Evolutionary conservation across 2,329 filamentous ascomycete genomes (phyloP), one percentile per base, ranked within the genome.

Genomic region (Hirsutella minnesotensis): DNA sequence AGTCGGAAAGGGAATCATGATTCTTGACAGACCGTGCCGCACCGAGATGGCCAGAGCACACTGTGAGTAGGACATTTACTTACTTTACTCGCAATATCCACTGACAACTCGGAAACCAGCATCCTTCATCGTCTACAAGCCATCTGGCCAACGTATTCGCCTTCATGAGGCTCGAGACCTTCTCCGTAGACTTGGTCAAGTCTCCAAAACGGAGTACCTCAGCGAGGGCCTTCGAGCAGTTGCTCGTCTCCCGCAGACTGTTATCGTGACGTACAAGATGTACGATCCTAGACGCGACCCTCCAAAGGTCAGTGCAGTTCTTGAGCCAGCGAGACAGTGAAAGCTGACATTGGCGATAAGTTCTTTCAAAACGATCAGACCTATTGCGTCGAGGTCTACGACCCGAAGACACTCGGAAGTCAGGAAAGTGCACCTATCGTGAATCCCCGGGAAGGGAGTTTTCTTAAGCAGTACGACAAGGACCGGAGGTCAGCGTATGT

Each of bases 21-120:
- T 81, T 42, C 64, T 72, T 36, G 75, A 74, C 13, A 73, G 79
- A 10, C 63, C 69, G 12, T 77, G 73, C 56, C 74, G 79, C 16
- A 73, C 69, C 18, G 78, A 83, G 59, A 72, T 67, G 57, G 74
- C 74, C 18, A 72, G 72, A 48, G 77, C 72, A 21, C 74, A 78
- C 50, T 66, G 78, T 75, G 58, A 62, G 72, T 47, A 59, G 3
- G 4, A 13, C 38, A 16, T 24, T 9, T 5, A 8, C 15, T 37
- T 31, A 12, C 45, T 10, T 40, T 12, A 42, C 12, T 30, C 3
- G 29, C 3, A 27, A 10, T 18, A 7, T 15, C 45, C 31, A 15
- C 55, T 64, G 33, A 65, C 54, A 63, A 31, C 63, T 34, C 33
- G 22, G n/a, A n/a, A 18, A n/a, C 4, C 37, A 78, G 73, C 70